Evolutionary conservation across 2,329 filamentous ascomycete species (phyloP), one percentile per base, ranked within the genome.

Genomic region (Chaetothyriales sp.): DNA sequence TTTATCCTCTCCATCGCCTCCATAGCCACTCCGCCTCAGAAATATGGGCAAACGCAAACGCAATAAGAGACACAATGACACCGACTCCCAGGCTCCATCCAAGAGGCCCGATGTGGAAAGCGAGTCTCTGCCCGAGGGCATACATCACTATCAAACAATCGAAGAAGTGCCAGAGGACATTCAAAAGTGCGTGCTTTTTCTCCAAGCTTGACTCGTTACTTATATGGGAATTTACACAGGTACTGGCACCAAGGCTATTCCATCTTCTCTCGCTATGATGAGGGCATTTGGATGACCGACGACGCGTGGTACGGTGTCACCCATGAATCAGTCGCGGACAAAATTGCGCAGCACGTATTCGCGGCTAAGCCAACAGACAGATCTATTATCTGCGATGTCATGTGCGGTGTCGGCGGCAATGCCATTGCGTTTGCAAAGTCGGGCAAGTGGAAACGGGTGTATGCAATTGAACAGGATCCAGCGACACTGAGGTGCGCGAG

Each of bases 241-340:
- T 98, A 98, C 69, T 98, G 87, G 80, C 76, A 83, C 15, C 89
- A 97, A 64, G 80, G 92, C 54, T 83, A 92, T 66, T 83, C 82
- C 49, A 86, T 98, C 58, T 98, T 94, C 69, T 83, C 83, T 15
- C 77, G 77, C 61, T 98, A 95, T 65, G 84, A 95, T 65, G 77
- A 89, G 53, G 90, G 89, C 51, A 78, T 98, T 59, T 84, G 82
- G 73, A 81, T 98, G 75, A 98, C 94, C 0, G 83, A 94, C 65
- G 84, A 90, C 69, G 85, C 89, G 50, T 98, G 92, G 92, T 98
- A 92, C 66, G 92, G 89, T 51, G 89, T 97, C 6, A 98, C 94
- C 0, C 89, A 92, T 13, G 90, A 98, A 67, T 85, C 86, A 4
- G 80, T 98, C 25, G 92, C 92, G 54, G 81, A 77, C 54, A 81